Evolutionary conservation across 495 filamentous ascomycete species (phyloP).

Genomic region (Apodospora peruviana): DNA sequence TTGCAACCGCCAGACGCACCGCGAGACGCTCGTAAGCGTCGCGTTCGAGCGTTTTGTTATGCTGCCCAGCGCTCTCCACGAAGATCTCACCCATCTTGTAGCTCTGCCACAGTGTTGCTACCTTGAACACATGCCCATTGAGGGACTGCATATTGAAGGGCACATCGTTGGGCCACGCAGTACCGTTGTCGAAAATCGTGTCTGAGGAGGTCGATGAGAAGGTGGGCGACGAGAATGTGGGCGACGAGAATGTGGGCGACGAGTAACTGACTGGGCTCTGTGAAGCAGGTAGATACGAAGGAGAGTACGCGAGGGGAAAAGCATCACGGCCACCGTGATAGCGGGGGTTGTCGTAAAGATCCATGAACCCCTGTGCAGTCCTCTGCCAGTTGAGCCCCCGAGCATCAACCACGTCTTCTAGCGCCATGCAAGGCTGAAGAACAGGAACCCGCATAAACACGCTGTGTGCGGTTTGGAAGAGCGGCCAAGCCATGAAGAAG

Average conservation of each 20-base stretch:
- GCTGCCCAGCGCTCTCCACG: constrained; percentile 1
- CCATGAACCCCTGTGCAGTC: constrained; percentile 5
- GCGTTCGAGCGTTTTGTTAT: constrained; percentile 1
- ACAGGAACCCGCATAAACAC: constrained; percentile 7
- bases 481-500: constrained; percentile 22
- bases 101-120: constrained; percentile 13
- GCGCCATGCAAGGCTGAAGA: constrained; percentile 16
- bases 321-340: constrained; percentile 4
- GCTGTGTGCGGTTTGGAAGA: constrained; percentile 8
- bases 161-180: background rate
- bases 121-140: background rate
- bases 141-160: background rate
- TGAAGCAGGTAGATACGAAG: too few species aligned
- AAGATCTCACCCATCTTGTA: constrained; percentile 16
- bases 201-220: background rate
- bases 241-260: background rate
- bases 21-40: constrained; percentile 10
- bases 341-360: constrained; percentile 13
- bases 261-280: too few species aligned
- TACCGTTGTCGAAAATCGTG: background rate
- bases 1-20: constrained; percentile 10
- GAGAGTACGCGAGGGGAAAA: background rate
- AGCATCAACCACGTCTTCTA: constrained; percentile 12
- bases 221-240: background rate
- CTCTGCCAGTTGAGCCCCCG: constrained; percentile 12